Evolutionary conservation across 768 basidiomycete species (phyloP), one percentile per base, ranked within the genome.

Genomic region (Lanmaoa rubissima): DNA sequence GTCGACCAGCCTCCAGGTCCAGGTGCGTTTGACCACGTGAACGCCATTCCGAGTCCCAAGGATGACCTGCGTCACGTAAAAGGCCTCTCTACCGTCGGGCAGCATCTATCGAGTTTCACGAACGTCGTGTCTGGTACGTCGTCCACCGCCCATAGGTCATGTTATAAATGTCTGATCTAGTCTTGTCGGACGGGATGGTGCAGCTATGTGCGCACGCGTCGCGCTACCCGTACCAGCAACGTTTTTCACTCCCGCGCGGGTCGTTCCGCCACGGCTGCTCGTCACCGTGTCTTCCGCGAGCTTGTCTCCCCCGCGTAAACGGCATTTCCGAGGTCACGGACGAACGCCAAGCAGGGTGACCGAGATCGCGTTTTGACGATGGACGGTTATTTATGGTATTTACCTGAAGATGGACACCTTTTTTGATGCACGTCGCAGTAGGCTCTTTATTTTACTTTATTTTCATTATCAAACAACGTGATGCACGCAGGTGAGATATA

Each of bases 291-390:
- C 51, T 4, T 56, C 51, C 1, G 12, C 48, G 3, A 21, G 35
- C 14, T 32, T 45, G 36, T 49, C 55, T 2, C 32, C 51, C 3
- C 5, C n/a, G 1, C 9, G 39, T n/a, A 38, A 53, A 24, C 36
- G 38, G 28, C 50, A 21, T 21, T 42, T 40, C 14, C 60, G 13
- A 14, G 31, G 39, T 28, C 61, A 64, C 35, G 39, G 3, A 26
- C 57, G 63, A 39, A 53, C 64, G 17, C 31, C 53, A n/a, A 58
- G 63, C 28, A 51, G 55, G 34, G 59, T 65, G 19, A 7, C 57
- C 40, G 59, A 64, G 40, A 43, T 61, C 34, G 34, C 40, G 14
- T 51, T 61, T 43, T 61, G 53, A 60, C 5, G 43, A 38, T 13
- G 44, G 32, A 39, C 2, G 40, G 6, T 21, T n/a, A 4, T 31